These are phyloP conservation scores for Termitomyces sp. DNA, from an alignment of 768 basidiomycete genomes.

Conservation along the genomic window DNA sequence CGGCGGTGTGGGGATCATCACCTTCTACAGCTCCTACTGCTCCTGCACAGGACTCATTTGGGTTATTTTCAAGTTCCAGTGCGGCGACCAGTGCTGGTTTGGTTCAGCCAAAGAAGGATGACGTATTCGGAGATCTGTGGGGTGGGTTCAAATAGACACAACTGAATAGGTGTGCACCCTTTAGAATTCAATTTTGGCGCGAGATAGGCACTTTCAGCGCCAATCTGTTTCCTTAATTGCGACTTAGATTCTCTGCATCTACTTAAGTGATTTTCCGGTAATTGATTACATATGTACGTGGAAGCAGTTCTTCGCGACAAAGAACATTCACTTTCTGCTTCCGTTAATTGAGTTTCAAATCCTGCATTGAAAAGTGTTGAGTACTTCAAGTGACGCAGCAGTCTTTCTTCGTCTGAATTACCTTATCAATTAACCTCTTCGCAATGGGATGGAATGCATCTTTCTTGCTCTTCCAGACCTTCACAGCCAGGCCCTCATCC, in stretches of 20 bases:
- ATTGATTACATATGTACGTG: not conserved
- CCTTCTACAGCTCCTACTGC: slow-evolving; percentile 10
- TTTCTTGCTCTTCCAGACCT: slow-evolving; percentile 45
- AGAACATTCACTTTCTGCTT: not conserved
- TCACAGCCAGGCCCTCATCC: slow-evolving; percentile 48
- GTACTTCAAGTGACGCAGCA: not conserved
- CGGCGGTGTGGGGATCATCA: slow-evolving; percentile 58
- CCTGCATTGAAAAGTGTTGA: not conserved
- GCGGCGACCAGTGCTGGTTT: slow-evolving; percentile 12
- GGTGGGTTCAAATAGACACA: slow-evolving; percentile 65
- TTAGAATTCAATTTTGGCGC: not conserved
- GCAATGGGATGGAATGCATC: slow-evolving; percentile 75
- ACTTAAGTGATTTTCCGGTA: too few species aligned
- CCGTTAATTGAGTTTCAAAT: not conserved
- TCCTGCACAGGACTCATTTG: slow-evolving; percentile 30
- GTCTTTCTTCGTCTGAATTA: slow-evolving; percentile 17
- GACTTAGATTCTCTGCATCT: not conserved
- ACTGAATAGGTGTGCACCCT: not conserved
- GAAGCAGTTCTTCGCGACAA: not conserved
- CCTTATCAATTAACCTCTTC: slow-evolving; percentile 72
- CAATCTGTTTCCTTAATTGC: not conserved
- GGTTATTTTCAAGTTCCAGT: slow-evolving; percentile 23
- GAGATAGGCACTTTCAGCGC: not conserved
- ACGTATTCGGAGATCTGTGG: slow-evolving; percentile 82
- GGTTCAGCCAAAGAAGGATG: slow-evolving; percentile 56